Evolutionary conservation across 2,329 filamentous ascomycete species (phyloP).

Genomic region (Xylaria sp.): DNA sequence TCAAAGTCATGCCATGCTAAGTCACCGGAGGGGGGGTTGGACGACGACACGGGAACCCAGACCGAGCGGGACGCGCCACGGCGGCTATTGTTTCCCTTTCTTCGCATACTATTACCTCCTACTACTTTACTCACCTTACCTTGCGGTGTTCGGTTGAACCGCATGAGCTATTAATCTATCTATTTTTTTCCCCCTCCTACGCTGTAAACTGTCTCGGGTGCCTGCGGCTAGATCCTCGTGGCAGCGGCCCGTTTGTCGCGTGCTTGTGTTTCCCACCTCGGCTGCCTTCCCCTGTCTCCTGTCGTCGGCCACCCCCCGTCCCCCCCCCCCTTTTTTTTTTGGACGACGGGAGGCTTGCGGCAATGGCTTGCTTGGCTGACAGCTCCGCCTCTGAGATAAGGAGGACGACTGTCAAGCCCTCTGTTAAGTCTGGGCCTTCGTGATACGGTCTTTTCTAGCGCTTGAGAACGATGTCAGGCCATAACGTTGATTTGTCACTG

Average conservation of each 20-base stretch:
- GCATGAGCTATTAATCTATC: constrained; percentile 5
- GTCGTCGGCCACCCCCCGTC: too few relatives aligned
- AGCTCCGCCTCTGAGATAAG: neutral
- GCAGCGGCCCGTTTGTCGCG: neutral
- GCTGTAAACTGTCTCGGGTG: constrained; percentile 13
- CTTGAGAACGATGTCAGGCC: neutral
- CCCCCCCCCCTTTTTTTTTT: neutral
- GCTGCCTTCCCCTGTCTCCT: too few relatives aligned
- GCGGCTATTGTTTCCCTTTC: neutral
- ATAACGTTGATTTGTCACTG: neutral
- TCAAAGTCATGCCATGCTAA: neutral
- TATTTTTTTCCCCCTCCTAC: too few relatives aligned
- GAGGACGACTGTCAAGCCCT: neutral
- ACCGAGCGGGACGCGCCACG: neutral
- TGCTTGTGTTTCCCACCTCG: neutral
- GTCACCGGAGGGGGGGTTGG: too few relatives aligned
- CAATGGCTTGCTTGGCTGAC: neutral
- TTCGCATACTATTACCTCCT: too few relatives aligned
- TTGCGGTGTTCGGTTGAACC: constrained; percentile 6
- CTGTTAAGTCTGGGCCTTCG: neutral
- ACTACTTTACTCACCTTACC: constrained; percentile 1
- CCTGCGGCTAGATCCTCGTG: constrained; percentile 6
- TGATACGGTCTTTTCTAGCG: neutral
- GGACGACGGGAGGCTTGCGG: neutral
- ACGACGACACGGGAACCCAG: too few relatives aligned